Conservation (phyloP, 148 eudicot genomes). For the Oxyria digyna region DNA sequence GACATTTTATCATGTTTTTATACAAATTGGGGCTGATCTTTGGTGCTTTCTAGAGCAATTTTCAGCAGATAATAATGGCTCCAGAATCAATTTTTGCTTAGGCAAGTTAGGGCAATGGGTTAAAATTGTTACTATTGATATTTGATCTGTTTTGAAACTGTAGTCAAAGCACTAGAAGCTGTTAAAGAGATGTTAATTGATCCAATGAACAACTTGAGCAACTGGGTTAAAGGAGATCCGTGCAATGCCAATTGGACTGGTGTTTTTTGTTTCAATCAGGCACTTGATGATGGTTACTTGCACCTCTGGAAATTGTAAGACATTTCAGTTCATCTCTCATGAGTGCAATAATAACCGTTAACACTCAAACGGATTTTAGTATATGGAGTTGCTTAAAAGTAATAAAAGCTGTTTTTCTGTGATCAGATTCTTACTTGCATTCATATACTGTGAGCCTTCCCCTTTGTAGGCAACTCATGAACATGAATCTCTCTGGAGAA, state of each 20-base stretch:
- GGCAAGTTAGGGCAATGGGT: not conserved
- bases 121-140: not conserved
- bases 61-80: not conserved
- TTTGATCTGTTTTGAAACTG: not conserved
- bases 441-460: not conserved
- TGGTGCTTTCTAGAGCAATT: not conserved
- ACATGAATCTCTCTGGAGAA: constrained; percentile 62
- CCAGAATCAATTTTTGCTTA: not conserved
- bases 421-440: not conserved
- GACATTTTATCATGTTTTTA: not conserved
- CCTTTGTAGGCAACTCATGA: constrained; percentile 45
- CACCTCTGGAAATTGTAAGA: constrained; percentile 38
- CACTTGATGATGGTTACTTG: constrained; percentile 26
- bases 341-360: not conserved
- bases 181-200: constrained; percentile 20
- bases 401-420: not conserved
- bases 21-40: not conserved
- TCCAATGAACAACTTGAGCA: constrained; percentile 23
- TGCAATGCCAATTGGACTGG: constrained; percentile 38
- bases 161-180: constrained; percentile 24
- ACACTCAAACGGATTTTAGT: not conserved
- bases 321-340: not conserved
- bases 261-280: constrained; percentile 21
- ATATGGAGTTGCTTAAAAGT: not conserved
- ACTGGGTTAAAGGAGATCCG: constrained; percentile 32